Base-by-base conservation (phyloP, 2,329 filamentous ascomycete genomes). In the Fusarium hainanense region DNA sequence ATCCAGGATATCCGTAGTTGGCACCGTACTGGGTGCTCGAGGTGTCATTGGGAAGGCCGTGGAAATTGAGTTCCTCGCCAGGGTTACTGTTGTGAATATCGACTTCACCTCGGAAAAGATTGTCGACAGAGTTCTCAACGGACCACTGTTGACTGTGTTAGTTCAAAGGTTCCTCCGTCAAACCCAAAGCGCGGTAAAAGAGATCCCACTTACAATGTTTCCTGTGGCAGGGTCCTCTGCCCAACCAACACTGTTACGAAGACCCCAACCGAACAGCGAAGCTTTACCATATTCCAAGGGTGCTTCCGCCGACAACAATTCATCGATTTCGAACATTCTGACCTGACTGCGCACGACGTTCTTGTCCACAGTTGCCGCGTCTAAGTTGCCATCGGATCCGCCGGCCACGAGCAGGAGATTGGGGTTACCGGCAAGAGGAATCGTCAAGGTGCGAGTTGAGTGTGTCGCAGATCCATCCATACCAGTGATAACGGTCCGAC, bases 211-310 rank as follows among this genome's bases (percentile, higher is more conserved):
- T 25, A 62, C 58, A 10, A 62, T 54, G 7, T 62, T 7, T 18
- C 58, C 58, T 1, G 58, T 62, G 13, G 46, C 32, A 27, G 58
- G 58, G 9, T 62, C 56, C 1, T 62, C 58, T 9, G 58, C 56
- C 58, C 58, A 62, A 1, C 58, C 58, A 23, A 61, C 58, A 34
- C 58, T 62, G 18, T 62, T 62, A 11, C 58, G 58, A 23, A 62
- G 58, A 7, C 56, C 58, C 58, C 58, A 62, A 1, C 58, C 56
- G 20, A 62, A 14, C 9, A 62, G 9, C 3, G 47, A 37, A 4
- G 37, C 58, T 16, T 11, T 25, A 3, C 40, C 23, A 32, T 62
- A 62, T 2, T 52, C 16, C 1, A 61, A 8, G 6, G 58, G 46
- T 7, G 11, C 18, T 14, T 46, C 46, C 11, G 58, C 25, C 4